Evolutionary conservation across 352 stramenopile genomes (phyloP).

Genomic region (Pythium brachiatum): DNA sequence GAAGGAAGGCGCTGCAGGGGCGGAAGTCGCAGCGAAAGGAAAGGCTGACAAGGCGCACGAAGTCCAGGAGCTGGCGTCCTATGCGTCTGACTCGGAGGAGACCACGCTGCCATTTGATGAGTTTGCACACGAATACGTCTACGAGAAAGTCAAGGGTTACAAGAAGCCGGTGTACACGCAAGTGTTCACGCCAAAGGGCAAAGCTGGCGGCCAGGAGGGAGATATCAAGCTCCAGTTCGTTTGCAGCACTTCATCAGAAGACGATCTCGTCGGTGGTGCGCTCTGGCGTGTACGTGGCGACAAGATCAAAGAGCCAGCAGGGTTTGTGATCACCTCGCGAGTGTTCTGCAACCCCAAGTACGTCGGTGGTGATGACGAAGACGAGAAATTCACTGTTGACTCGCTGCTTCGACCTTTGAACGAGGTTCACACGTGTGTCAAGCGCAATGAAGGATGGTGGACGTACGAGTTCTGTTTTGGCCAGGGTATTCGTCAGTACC

Average conservation of each 20-base stretch:
- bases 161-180: constrained; percentile 68
- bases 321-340: constrained; percentile 61
- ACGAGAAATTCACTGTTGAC: constrained; percentile 46
- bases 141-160: constrained; percentile 38
- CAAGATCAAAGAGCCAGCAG: constrained; percentile 12
- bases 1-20: neutral
- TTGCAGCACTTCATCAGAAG: constrained; percentile 43
- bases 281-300: constrained; percentile 30
- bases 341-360: constrained; percentile 67
- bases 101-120: constrained; percentile 37
- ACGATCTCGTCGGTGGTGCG: constrained; percentile 46
- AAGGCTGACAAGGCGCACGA: constrained; percentile 1
- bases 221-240: constrained; percentile 68
- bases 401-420: constrained; percentile 53
- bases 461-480: constrained; percentile 86
- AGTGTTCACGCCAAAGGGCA: constrained; percentile 25
- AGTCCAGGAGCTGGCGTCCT: constrained; percentile 18
- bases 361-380: constrained; percentile 38
- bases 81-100: constrained; percentile 30
- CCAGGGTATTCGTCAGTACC: constrained; percentile 66
- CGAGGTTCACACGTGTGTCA: constrained; percentile 57
- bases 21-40: neutral
- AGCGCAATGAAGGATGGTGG: constrained; percentile 81
- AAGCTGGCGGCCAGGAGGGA: constrained; percentile 11
- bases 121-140: constrained; percentile 43